These are phyloP conservation scores for Lunularia cruciata DNA, from an alignment of 225 moss, liverwort and hornwort species.

Conservation along the genomic window DNA sequence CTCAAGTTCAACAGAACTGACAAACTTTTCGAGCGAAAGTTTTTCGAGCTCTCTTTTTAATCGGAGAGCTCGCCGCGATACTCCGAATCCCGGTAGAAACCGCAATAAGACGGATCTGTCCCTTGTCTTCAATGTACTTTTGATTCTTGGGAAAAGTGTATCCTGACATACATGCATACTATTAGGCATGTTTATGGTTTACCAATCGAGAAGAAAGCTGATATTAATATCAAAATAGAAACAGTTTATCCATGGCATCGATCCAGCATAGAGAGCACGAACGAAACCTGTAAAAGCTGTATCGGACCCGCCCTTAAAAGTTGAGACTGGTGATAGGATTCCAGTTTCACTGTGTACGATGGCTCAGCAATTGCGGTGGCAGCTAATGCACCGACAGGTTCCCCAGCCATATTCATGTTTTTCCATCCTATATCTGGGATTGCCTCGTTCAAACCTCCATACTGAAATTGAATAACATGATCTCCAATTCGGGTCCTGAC, in stretches of 20 bases:
- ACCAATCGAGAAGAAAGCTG: neutral
- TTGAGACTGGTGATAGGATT: conserved; percentile 68
- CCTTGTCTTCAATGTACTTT: conserved; percentile 38
- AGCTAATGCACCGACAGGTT: conserved; percentile 85
- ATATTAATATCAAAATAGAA: neutral
- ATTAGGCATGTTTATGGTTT: neutral
- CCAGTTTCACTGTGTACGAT: conserved; percentile 79
- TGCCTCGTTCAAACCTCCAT: conserved; percentile 49
- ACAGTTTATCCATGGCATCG: too few species aligned
- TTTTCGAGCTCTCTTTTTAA: conserved; percentile 62
- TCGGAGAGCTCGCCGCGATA: conserved; percentile 59
- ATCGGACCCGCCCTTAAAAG: conserved; percentile 71
- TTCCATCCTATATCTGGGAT: conserved; percentile 5
- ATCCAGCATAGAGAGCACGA: too few species aligned
- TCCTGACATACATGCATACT: conserved; percentile 49
- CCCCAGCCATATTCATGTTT: conserved; percentile 62
- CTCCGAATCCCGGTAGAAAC: conserved; percentile 62
- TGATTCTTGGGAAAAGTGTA: conserved; percentile 48
- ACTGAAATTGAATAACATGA: conserved; percentile 72
- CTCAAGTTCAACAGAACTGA: conserved; percentile 59
- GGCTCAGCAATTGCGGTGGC: conserved; percentile 89
- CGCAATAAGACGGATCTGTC: conserved; percentile 79
- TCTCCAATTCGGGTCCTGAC: conserved; percentile 57
- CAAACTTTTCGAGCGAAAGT: conserved; percentile 60
- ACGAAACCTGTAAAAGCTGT: conserved; percentile 68